These are phyloP conservation scores for Rhododendron williamsianum DNA, from an alignment of 148 eudicot genomes.

Conservation along the genomic window DNA sequence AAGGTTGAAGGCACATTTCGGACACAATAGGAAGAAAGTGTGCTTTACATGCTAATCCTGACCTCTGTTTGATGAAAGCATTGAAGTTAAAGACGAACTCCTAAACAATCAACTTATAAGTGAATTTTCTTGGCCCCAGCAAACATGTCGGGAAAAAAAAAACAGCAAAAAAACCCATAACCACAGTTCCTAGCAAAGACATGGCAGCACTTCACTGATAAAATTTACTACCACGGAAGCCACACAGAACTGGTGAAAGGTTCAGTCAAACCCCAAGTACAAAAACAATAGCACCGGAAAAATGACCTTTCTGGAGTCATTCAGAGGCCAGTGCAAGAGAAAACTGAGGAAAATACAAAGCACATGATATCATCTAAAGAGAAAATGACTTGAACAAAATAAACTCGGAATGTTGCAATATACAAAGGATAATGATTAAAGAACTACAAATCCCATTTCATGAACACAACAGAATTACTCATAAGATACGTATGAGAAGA, in stretches of 20 bases:
- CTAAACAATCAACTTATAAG: background rate
- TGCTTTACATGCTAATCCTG: background rate
- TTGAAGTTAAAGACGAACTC: background rate
- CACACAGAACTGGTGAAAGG: background rate
- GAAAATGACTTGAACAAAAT: background rate
- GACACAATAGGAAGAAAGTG: background rate
- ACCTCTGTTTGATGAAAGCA: background rate
- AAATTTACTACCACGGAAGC: background rate
- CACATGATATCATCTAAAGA: background rate
- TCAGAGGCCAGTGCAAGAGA: background rate
- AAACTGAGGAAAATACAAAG: background rate
- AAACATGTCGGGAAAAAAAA: background rate
- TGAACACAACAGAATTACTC: background rate
- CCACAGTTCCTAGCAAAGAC: background rate
- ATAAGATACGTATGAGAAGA: background rate
- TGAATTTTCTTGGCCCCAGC: background rate
- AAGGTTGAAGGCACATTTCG: background rate
- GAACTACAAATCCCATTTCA: background rate
- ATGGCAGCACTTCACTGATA: background rate
- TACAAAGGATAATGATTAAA: background rate
- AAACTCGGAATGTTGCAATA: background rate
- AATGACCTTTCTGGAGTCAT: background rate
- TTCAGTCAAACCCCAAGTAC: background rate
- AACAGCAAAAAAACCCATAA: background rate
- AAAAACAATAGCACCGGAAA: background rate